Evolutionary conservation across 2,329 filamentous ascomycete species (phyloP).

Genomic region (Aspergillus hiratsukae): DNA sequence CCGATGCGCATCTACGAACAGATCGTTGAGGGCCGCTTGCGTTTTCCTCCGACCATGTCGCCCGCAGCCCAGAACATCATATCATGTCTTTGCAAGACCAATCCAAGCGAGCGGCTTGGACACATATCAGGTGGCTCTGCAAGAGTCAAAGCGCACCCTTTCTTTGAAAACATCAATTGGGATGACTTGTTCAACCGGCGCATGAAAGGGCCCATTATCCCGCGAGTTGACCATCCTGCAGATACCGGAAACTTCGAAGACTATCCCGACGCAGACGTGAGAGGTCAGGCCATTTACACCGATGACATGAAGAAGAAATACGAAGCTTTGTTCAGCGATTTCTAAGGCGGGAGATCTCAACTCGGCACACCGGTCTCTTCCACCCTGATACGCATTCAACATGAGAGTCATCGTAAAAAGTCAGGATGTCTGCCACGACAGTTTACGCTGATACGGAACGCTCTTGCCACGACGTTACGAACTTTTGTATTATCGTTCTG

Average conservation of each 20-base stretch:
- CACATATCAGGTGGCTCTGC: constrained; percentile 58
- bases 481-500: not conserved
- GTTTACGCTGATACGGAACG: not conserved
- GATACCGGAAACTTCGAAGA: constrained; percentile 64
- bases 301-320: constrained; percentile 58
- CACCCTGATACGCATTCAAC: not conserved
- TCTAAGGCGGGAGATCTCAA: constrained; percentile 36
- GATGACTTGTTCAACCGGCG: constrained; percentile 58
- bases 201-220: constrained; percentile 59
- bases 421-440: not conserved
- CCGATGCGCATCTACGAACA: constrained; percentile 67
- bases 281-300: constrained; percentile 51
- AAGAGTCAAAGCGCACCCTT: constrained; percentile 58
- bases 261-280: constrained; percentile 54
- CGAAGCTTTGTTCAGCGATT: constrained; percentile 58
- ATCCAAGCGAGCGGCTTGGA: constrained; percentile 59
- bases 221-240: constrained; percentile 54
- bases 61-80: constrained; percentile 58
- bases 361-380: not conserved
- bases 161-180: constrained; percentile 60
- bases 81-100: constrained; percentile 58
- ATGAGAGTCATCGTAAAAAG: not conserved
- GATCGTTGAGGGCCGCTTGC: constrained; percentile 60
- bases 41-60: constrained; percentile 58
- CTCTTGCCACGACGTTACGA: not conserved